phyloP scores from a whole-genome alignment of 805 yeast species.

The Yarrowia sp. region DNA sequence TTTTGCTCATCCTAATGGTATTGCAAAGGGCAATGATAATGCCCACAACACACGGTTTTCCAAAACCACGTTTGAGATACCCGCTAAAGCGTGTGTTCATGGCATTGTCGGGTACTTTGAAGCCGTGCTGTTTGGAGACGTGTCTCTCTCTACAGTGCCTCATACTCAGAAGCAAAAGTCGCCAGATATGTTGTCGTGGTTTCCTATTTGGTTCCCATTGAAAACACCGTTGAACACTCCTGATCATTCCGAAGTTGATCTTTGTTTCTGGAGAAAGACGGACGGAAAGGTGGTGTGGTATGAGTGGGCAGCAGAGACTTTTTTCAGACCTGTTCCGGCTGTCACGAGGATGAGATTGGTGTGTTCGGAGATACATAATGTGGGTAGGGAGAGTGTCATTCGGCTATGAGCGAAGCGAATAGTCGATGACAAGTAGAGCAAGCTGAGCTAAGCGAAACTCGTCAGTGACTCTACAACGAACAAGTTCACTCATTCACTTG shows the following conservation, averaged over 20 bases:
- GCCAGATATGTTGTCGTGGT: constrained; percentile 58
- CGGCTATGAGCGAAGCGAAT: background rate
- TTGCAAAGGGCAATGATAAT: constrained; percentile 27
- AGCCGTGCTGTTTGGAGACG: constrained; percentile 63
- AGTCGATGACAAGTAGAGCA: background rate
- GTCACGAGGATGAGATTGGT: background rate
- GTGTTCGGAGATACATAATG: constrained; percentile 10
- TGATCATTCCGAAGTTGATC: constrained; percentile 55
- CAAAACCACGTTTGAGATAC: constrained; percentile 46
- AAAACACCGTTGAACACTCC: constrained; percentile 51
- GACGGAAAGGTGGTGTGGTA: constrained; percentile 56
- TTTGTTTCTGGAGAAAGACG: constrained; percentile 51
- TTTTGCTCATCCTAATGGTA: constrained; percentile 51
- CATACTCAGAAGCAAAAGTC: constrained; percentile 39
- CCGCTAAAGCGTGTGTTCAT: constrained; percentile 57
- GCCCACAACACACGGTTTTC: constrained; percentile 33
- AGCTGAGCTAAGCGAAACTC: no score
- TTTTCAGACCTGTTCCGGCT: constrained; percentile 28
- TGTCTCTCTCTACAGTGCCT: constrained; percentile 53
- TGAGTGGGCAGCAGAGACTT: constrained; percentile 61
- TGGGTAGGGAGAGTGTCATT: constrained; percentile 1
- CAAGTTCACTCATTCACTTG: no score
- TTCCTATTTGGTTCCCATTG: constrained; percentile 64
- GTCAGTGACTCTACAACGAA: no score
- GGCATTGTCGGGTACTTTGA: constrained; percentile 75